Evolutionary conservation across 805 yeast genomes (phyloP).

Genomic region (Kodamaea hsintzibuensis): DNA sequence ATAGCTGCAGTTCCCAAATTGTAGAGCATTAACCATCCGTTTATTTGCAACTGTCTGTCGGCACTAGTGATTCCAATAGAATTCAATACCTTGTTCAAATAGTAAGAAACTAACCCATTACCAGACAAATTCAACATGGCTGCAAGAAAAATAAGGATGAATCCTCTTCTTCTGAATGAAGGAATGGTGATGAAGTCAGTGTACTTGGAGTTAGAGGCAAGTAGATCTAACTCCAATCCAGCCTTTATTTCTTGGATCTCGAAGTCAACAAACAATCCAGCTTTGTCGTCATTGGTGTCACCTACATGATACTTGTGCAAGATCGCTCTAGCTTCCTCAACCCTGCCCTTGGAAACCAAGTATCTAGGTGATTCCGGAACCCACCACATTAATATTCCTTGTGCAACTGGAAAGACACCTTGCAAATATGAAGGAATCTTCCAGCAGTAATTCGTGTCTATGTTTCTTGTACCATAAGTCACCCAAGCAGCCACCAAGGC

Average conservation of each 20-base stretch:
- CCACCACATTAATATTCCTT: slow-evolving; percentile 31
- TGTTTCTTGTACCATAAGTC: slow-evolving; percentile 44
- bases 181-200: slow-evolving; percentile 38
- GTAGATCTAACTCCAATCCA: slow-evolving; percentile 38
- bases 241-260: slow-evolving; percentile 25
- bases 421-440: slow-evolving; percentile 56
- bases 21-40: slow-evolving; percentile 51
- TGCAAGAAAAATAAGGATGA: slow-evolving; percentile 32
- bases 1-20: slow-evolving; percentile 36
- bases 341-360: slow-evolving; percentile 23
- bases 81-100: slow-evolving; percentile 48
- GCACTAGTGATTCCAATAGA: slow-evolving; percentile 55
- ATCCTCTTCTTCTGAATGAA: slow-evolving; percentile 43
- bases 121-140: slow-evolving; percentile 49
- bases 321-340: slow-evolving; percentile 25
- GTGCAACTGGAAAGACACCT: slow-evolving; percentile 48
- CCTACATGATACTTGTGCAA: slow-evolving; percentile 44
- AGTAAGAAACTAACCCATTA: slow-evolving; percentile 53
- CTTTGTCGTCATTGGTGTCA: slow-evolving; percentile 26
- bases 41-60: slow-evolving; percentile 46
- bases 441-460: slow-evolving; percentile 44
- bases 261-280: slow-evolving; percentile 18
- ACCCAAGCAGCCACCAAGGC: slow-evolving; percentile 54
- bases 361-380: slow-evolving; percentile 44
- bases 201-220: slow-evolving; percentile 32